Evolutionary conservation across 1,284 basidiomycete species (phyloP).

Genomic region (Uromyces viciae-fabae): DNA sequence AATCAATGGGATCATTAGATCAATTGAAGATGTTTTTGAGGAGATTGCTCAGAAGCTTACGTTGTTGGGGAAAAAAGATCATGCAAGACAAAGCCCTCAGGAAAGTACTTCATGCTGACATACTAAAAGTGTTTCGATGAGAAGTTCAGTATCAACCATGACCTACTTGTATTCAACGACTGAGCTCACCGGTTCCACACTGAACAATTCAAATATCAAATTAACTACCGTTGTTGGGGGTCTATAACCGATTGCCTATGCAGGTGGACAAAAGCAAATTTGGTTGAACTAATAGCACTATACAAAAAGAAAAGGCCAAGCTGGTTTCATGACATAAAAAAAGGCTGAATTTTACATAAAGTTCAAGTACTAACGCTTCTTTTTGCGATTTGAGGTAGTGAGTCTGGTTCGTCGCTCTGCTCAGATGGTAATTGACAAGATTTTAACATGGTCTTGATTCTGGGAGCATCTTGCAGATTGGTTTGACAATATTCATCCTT

Average conservation of each 20-base stretch:
- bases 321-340: no score
- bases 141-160: neutral
- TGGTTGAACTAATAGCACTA: no score
- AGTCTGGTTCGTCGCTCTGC: conserved; percentile 64
- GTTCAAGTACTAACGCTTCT: conserved; percentile 22
- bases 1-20: no score
- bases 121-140: conserved; percentile 58
- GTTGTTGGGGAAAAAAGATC: conserved; percentile 68
- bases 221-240: conserved; percentile 77
- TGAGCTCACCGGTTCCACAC: conserved; percentile 63
- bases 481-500: conserved; percentile 62
- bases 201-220: conserved; percentile 69
- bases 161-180: conserved; percentile 24
- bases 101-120: conserved; percentile 68
- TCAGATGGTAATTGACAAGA: conserved; percentile 72
- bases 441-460: conserved; percentile 72
- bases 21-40: neutral
- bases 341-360: neutral
- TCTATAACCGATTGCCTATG: conserved; percentile 57
- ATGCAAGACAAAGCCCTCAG: conserved; percentile 68
- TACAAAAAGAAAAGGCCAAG: no score
- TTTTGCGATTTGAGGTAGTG: conserved; percentile 53
- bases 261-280: no score
- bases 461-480: conserved; percentile 74
- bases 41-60: conserved; percentile 43